Evolutionary conservation across 2,329 filamentous ascomycete genomes (phyloP).

Genomic region (Cladosporium phlei): DNA sequence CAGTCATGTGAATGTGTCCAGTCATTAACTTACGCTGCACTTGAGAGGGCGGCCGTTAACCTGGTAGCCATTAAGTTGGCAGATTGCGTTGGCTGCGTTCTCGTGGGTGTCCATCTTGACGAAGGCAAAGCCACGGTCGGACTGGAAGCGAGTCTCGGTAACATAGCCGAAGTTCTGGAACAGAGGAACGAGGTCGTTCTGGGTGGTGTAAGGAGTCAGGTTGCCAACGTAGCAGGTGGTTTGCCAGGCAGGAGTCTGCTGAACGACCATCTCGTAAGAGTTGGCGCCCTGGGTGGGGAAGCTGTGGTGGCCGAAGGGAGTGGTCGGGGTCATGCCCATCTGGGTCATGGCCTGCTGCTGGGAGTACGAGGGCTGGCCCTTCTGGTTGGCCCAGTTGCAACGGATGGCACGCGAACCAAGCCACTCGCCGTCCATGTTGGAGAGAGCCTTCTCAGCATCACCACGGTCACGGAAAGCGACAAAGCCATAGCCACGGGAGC

Average conservation of each 20-base stretch:
- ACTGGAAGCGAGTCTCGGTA: constrained; percentile 94
- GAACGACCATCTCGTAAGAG: constrained; percentile 95
- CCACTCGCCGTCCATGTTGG: constrained; percentile 99
- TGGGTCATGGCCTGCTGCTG: constrained; percentile 96
- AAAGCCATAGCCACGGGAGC: constrained; percentile 95
- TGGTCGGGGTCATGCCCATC: constrained; percentile 97
- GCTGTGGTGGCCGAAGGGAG: constrained; percentile 83
- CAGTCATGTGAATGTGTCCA: not conserved
- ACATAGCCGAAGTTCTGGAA: constrained; percentile 99
- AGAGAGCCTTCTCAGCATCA: constrained; percentile 93
- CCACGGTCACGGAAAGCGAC: constrained; percentile 91
- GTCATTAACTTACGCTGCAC: constrained; percentile 79
- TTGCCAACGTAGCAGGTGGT: constrained; percentile 98
- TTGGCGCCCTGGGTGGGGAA: constrained; percentile 95
- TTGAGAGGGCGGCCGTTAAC: constrained; percentile 95
- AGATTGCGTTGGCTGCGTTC: constrained; percentile 97
- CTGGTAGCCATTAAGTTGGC: constrained; percentile 95
- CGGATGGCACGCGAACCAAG: constrained; percentile 95
- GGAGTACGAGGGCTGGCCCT: constrained; percentile 97
- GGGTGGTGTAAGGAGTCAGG: constrained; percentile 93
- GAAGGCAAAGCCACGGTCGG: constrained; percentile 95
- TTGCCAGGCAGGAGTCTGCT: constrained; percentile 95
- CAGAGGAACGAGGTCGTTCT: constrained; percentile 91
- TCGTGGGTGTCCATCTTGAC: constrained; percentile 99
- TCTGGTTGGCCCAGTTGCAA: constrained; percentile 99